Base-by-base conservation (phyloP, 306 rosid species). In the Rubus idaeus region DNA sequence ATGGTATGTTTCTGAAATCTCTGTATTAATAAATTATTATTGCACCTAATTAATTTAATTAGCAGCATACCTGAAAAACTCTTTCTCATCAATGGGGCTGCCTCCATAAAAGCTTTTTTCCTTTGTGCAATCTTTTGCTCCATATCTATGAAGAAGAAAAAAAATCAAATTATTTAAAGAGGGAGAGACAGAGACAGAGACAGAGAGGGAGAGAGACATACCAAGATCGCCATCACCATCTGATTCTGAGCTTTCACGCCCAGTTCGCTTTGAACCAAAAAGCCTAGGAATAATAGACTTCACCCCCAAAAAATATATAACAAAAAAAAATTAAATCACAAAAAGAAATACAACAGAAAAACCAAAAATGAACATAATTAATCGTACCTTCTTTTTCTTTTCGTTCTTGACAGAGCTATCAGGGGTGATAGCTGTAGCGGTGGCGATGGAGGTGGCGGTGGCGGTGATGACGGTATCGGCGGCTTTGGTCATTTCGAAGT, bases 201-300 rank as follows among this genome's bases (percentile, higher is more conserved):
- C 6, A 10, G 61, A 67, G 8, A 8, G 3, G 14, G 72, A 72
- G 41, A 63, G 21, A 55, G 35, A 60, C 46, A 65, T 85, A 89
- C 96, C 95, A 53, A 63, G 52, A 83, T 83, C 52, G 46, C 81
- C 87, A 49, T 87, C 87, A 61, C 65, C 86, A 50, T 84, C 87
- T 13, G 86, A 82, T 78, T 88, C 96, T 5, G 87, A 64, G 76
- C 87, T 77, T 81, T 85, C 81, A 70, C 81, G 77, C 16, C 84
- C 93, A 51, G 44, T 47, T 86, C 77, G 52, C 84, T 81, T 94
- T 55, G 94, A 88, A 77, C 92, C 87, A 23, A 94, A 94, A 70
- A 91, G 80, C 92, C 91, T 88, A 4, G 97, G 94, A 72, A 91
- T 76, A 56, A 91, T 79, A 73, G 90, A 94, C 98, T 94, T 84